Percentiles rank a stretch among this genome's conserved stretches.
phyloP scores from a whole-genome alignment of 768 basidiomycete species.

The Psilocybe cyanescens region DNA sequence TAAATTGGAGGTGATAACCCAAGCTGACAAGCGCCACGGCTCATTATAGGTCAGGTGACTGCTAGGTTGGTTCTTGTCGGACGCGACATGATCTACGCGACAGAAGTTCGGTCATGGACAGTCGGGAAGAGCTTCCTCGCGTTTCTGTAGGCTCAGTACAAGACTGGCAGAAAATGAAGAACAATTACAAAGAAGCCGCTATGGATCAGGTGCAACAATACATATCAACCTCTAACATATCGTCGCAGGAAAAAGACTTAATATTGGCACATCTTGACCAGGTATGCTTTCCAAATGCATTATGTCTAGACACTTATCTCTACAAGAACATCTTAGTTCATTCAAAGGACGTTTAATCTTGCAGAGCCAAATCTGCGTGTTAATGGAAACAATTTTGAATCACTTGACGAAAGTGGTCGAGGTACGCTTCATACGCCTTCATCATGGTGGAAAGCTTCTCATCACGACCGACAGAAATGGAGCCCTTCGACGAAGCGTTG shows the following conservation, averaged over 20 bases:
- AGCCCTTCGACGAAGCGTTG: conserved; percentile 86
- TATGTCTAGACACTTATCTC: conserved; percentile 1
- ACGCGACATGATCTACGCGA: not conserved
- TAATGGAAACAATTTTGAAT: conserved; percentile 78
- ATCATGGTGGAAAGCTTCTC: not conserved
- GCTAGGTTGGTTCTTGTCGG: not conserved
- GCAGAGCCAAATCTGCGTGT: conserved; percentile 76
- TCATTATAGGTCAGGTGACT: not conserved
- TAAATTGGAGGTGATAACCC: not conserved
- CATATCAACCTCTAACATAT: conserved; percentile 42
- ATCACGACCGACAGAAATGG: conserved; percentile 51
- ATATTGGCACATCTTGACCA: conserved; percentile 54
- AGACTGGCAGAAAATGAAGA: conserved; percentile 68
- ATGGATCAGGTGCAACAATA: conserved; percentile 45
- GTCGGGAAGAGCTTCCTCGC: conserved; percentile 47
- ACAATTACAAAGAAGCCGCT: conserved; percentile 52
- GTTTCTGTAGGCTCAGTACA: conserved; percentile 67
- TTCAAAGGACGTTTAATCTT: conserved; percentile 63
- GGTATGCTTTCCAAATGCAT: conserved; percentile 33
- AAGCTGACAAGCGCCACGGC: not conserved
- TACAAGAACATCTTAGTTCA: conserved; percentile 45
- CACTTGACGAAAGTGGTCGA: conserved; percentile 57
- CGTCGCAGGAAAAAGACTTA: conserved; percentile 46
- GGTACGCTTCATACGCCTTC: conserved; percentile 35
- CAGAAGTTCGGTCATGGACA: conserved; percentile 29